Percentiles rank a stretch among this genome's conserved stretches.
Conservation (phyloP, 805 yeast genomes). For the Starmerella ratchasimensis region DNA sequence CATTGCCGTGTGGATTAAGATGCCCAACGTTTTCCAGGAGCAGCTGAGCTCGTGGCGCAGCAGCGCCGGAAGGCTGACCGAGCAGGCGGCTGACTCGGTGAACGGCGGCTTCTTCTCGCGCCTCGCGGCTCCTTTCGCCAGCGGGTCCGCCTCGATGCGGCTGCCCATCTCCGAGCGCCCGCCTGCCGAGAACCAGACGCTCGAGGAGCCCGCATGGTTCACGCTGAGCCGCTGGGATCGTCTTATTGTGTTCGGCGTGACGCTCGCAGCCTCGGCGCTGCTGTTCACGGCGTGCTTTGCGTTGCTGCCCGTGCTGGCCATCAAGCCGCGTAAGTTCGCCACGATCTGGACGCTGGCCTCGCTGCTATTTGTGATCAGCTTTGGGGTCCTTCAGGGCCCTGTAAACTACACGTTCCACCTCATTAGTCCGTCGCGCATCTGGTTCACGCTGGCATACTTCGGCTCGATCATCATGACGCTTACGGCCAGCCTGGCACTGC, state of each 20-base stretch:
- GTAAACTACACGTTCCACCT: conserved; percentile 63
- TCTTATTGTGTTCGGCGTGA: conserved; percentile 59
- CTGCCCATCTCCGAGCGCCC: conserved; percentile 21
- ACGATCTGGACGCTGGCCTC: conserved; percentile 80
- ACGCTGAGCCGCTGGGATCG: conserved; percentile 60
- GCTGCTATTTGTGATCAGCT: conserved; percentile 68
- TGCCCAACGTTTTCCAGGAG: conserved; percentile 24
- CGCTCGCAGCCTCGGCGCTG: conserved; percentile 60
- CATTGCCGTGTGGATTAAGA: not conserved
- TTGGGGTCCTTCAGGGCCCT: conserved; percentile 89
- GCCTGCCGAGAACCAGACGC: conserved; percentile 11
- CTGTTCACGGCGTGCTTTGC: conserved; percentile 75
- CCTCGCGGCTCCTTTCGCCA: conserved; percentile 23
- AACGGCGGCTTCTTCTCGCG: conserved; percentile 20
- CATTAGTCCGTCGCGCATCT: conserved; percentile 57
- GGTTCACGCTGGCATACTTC: conserved; percentile 70
- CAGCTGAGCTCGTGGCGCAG: conserved; percentile 26
- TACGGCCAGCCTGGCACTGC: conserved; percentile 57
- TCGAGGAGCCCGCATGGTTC: conserved; percentile 31
- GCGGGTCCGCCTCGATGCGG: conserved; percentile 10
- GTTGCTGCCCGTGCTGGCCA: conserved; percentile 75
- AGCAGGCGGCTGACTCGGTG: conserved; percentile 17
- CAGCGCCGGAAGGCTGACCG: conserved; percentile 15
- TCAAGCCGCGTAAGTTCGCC: conserved; percentile 86
- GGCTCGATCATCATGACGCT: conserved; percentile 67